Conservation (phyloP, 495 filamentous ascomycete species). For the Tuber magnatum region DNA sequence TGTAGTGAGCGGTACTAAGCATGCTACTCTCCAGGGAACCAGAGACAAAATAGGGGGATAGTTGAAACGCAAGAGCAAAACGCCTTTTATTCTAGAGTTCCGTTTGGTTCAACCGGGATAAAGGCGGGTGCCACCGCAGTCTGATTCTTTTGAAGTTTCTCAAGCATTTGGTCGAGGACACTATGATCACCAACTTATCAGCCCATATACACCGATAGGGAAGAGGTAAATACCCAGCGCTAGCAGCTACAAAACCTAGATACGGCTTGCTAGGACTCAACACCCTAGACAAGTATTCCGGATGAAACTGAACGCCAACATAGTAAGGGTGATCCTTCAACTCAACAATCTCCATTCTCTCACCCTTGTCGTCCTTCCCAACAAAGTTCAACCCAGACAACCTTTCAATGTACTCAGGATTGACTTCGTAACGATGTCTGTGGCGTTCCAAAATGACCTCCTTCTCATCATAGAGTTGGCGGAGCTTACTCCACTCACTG, state of each 20-base stretch:
- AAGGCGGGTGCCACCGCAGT: background rate
- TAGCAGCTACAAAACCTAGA: slow-evolving; percentile 79
- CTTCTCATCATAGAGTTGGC: slow-evolving; percentile 61
- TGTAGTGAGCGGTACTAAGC: slow-evolving; percentile 5
- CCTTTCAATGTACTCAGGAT: slow-evolving; percentile 56
- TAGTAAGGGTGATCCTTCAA: slow-evolving; percentile 84
- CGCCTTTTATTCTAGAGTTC: slow-evolving; percentile 10
- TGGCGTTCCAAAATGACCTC: slow-evolving; percentile 58
- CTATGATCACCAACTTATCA: slow-evolving; percentile 14
- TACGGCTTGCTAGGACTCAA: slow-evolving; percentile 69
- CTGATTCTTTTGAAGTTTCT: slow-evolving; percentile 2
- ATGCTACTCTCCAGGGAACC: slow-evolving; percentile 5
- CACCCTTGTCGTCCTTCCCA: slow-evolving; percentile 73
- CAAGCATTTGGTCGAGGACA: slow-evolving; percentile 27
- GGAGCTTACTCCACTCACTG: slow-evolving; percentile 72
- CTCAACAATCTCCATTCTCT: slow-evolving; percentile 89
- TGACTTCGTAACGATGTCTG: slow-evolving; percentile 70
- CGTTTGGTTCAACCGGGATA: slow-evolving; percentile 8
- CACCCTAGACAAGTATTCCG: slow-evolving; percentile 70
- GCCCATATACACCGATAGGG: background rate
- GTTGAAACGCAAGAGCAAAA: slow-evolving; percentile 10
- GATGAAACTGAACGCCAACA: slow-evolving; percentile 85
- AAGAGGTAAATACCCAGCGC: slow-evolving; percentile 46
- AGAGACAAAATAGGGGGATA: slow-evolving; percentile 1
- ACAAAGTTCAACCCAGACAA: slow-evolving; percentile 60